These are phyloP conservation scores for Schizochytrium sp. DNA, from an alignment of 108 stramenopile genomes.

Conservation along the genomic window DNA sequence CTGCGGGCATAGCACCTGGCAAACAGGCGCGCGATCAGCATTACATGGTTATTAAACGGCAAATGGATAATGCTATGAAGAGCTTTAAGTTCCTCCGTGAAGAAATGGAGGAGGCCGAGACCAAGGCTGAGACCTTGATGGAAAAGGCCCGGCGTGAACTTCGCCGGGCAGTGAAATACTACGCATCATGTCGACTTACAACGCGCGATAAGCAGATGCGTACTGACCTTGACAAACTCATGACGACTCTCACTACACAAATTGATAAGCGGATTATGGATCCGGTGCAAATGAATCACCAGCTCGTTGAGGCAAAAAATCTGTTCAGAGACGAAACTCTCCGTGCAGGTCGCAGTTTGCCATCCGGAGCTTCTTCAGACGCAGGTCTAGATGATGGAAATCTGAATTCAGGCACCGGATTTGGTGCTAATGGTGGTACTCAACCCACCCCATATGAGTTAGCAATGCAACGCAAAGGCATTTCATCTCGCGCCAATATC, in stretches of 20 bases:
- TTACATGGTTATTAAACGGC: constrained; percentile 38
- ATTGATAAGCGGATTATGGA: constrained; percentile 17
- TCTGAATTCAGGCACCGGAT: too few relatives aligned
- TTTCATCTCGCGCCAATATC: not conserved
- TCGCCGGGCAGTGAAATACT: constrained; percentile 27
- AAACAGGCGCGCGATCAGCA: not conserved
- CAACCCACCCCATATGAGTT: not conserved
- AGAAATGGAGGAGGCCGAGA: constrained; percentile 30
- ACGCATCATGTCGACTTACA: not conserved
- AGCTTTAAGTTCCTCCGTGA: not conserved
- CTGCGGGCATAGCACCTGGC: not conserved
- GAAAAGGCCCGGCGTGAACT: constrained; percentile 36
- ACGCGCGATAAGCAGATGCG: constrained; percentile 7
- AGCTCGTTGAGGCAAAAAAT: not conserved
- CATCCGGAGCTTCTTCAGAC: not conserved
- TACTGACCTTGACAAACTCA: constrained; percentile 8
- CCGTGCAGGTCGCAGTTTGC: not conserved
- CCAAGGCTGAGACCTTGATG: constrained; percentile 39
- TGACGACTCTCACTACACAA: constrained; percentile 2
- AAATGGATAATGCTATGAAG: constrained; percentile 1
- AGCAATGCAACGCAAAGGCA: constrained; percentile 21
- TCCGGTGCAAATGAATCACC: not conserved
- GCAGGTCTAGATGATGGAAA: too few relatives aligned
- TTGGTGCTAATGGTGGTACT: not conserved
- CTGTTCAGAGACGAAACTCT: not conserved